Evolutionary conservation across 306 rosid species (phyloP), one percentile per base, ranked within the genome.

Genomic region (Hylodesmum podocarpum): DNA sequence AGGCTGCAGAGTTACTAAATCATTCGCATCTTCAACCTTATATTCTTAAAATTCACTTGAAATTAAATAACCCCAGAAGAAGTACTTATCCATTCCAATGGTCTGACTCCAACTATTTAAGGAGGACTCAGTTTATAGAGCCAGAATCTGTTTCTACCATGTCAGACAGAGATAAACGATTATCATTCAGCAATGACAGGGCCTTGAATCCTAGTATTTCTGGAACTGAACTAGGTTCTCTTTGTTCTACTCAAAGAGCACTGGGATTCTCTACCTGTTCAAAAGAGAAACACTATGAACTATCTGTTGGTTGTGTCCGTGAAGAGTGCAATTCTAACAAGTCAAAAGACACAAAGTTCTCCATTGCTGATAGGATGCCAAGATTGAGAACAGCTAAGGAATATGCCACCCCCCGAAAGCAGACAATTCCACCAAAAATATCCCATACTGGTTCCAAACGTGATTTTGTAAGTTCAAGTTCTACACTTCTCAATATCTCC

Each of bases 1-100:
- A 95, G 99, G 99, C 99, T 64, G 87, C 97, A 5, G 97, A 92
- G 86, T 83, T 95, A 11, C 92, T 95, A 59, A 83, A 85, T 58
- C 95, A 90, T 73, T 91, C 97, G 4, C 88, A 80, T 74, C 95
- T 95, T 86, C 92, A 95, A 83, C 93, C 97, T 81, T 88, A 89
- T 40, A 86, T 95, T 81, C 88, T 84, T 59, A 88, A 84, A 84
- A 82, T 92, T 87, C 90, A 92, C 77, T 84, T 85, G 76, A 95
- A 95, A 83, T 80, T 88, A 80, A 95, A 88, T 44, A 84, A 66
- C 76, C 97, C 98, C 14, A 86, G 93, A 73, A 84, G 88, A 70
- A 86, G 78, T 73, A 82, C 84, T 46, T 91, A 85, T 50, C 87
- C 88, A 12, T 84, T 86, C 47, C 86, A 47, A 18, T 87, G 91